Evolutionary conservation across 208 protist genomes (phyloP).

Genomic region (Leishmania guyanensis): DNA sequence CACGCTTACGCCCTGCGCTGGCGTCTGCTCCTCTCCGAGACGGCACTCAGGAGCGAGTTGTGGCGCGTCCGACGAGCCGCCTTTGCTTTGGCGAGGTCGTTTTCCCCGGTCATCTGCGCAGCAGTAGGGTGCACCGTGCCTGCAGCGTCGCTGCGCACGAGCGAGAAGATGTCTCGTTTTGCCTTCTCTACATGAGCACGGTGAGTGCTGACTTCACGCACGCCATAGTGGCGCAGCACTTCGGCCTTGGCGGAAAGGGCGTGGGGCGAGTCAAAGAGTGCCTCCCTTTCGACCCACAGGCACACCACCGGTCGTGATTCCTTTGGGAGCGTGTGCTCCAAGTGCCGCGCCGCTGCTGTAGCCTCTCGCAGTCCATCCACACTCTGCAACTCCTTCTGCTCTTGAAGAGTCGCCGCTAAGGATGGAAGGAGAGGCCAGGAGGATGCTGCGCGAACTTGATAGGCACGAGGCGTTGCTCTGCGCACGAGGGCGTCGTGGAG

Average conservation of each 20-base stretch:
- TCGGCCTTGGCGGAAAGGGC: background rate
- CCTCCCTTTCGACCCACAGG: constrained; percentile 29
- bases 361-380: constrained; percentile 24
- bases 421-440: constrained; percentile 23
- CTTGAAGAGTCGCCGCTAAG: background rate
- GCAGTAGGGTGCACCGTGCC: background rate
- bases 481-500: constrained; percentile 15
- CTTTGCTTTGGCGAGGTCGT: constrained; percentile 2
- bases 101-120: constrained; percentile 6
- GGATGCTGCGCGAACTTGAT: constrained; percentile 4
- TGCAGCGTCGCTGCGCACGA: constrained; percentile 12
- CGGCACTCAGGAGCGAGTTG: constrained; percentile 15
- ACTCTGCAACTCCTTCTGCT: constrained; percentile 1
- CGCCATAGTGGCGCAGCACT: constrained; percentile 26
- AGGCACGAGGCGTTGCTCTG: background rate
- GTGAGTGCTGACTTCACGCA: constrained; percentile 23
- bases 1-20: constrained; percentile 7
- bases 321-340: constrained; percentile 18
- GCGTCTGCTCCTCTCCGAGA: constrained; percentile 7
- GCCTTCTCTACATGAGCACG: constrained; percentile 30
- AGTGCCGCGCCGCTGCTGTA: constrained; percentile 21
- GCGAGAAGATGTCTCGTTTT: constrained; percentile 36
- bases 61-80: constrained; percentile 23
- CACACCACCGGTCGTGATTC: constrained; percentile 22
- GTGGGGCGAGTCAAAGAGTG: background rate